Conservation (phyloP, 2,329 filamentous ascomycete genomes). For the Penicillium sp. region DNA sequence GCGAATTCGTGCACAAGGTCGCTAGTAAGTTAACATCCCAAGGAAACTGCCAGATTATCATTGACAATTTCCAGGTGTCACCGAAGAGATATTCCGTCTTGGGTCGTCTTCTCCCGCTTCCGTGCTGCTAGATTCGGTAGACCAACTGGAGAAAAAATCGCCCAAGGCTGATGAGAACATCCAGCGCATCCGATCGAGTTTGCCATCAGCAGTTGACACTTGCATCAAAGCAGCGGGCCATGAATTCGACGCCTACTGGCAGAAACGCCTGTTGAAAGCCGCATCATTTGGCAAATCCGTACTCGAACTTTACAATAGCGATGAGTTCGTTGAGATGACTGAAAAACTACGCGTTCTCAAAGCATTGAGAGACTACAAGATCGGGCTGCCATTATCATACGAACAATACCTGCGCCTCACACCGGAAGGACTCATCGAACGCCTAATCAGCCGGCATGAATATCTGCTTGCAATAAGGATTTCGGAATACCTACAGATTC, state of each 20-base stretch:
- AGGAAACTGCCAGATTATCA: background rate
- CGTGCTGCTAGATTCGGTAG: conserved; percentile 88
- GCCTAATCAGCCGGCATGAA: conserved; percentile 84
- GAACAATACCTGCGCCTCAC: conserved; percentile 91
- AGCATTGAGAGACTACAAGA: conserved; percentile 84
- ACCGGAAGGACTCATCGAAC: conserved; percentile 80
- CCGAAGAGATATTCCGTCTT: conserved; percentile 83
- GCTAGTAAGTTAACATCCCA: conserved; percentile 52
- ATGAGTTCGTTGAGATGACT: conserved; percentile 98
- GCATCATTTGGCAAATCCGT: conserved; percentile 98
- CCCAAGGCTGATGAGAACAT: conserved; percentile 98
- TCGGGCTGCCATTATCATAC: conserved; percentile 86
- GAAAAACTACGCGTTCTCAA: conserved; percentile 91
- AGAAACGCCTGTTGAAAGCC: conserved; percentile 92
- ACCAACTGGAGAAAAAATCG: conserved; percentile 87
- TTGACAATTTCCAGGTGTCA: conserved; percentile 56
- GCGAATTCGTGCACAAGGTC: conserved; percentile 95
- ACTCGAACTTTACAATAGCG: conserved; percentile 93
- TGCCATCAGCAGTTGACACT: conserved; percentile 89
- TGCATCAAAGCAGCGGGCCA: conserved; percentile 92
- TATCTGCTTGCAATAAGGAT: conserved; percentile 88
- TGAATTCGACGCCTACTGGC: conserved; percentile 87
- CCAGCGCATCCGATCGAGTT: conserved; percentile 80
- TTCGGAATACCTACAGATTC: conserved; percentile 80
- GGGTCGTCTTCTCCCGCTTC: conserved; percentile 86